phyloP scores from a whole-genome alignment of 495 filamentous ascomycete species.

The Daldinia childiae region DNA sequence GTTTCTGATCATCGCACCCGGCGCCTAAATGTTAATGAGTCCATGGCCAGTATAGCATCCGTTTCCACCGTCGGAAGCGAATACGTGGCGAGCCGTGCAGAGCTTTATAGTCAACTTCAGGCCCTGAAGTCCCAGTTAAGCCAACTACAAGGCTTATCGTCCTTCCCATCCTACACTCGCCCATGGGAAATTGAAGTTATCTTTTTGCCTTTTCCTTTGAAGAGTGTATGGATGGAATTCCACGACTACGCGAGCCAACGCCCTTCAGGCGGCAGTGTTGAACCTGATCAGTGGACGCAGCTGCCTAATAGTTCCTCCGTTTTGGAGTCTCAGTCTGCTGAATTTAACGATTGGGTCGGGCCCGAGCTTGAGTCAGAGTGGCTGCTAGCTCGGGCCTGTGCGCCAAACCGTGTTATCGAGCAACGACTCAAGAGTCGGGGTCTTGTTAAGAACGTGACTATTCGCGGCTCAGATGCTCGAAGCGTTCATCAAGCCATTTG shows the following conservation, averaged over 20 bases:
- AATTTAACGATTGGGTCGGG: conserved; percentile 56
- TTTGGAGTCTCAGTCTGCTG: conserved; percentile 54
- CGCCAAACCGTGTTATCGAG: conserved; percentile 62
- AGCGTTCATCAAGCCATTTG: conserved; percentile 68
- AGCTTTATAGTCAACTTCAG: conserved; percentile 62
- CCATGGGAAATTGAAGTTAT: conserved; percentile 76
- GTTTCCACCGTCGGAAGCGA: conserved; percentile 55
- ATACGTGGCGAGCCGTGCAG: conserved; percentile 47
- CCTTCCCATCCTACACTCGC: conserved; percentile 62
- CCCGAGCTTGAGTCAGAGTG: conserved; percentile 59
- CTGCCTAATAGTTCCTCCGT: conserved; percentile 57
- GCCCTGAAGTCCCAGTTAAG: conserved; percentile 64
- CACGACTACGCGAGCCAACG: conserved; percentile 58
- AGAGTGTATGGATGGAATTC: conserved; percentile 67
- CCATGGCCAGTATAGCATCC: conserved; percentile 55
- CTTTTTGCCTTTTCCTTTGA: conserved; percentile 72
- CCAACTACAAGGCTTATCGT: conserved; percentile 62
- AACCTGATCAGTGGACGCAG: conserved; percentile 68
- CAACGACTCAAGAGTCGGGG: conserved; percentile 72
- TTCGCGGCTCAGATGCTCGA: conserved; percentile 66
- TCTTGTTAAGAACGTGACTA: conserved; percentile 65
- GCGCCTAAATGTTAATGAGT: conserved; percentile 46
- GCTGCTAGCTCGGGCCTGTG: conserved; percentile 68
- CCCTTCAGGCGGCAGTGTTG: conserved; percentile 51
- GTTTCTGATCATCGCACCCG: conserved; percentile 48